A percentile compares a stretch with the other conserved stretches of the same genome.
These are phyloP conservation scores for Pseudogymnoascus sp. DNA, from an alignment of 2,329 filamentous ascomycete genomes.

Conservation along the genomic window DNA sequence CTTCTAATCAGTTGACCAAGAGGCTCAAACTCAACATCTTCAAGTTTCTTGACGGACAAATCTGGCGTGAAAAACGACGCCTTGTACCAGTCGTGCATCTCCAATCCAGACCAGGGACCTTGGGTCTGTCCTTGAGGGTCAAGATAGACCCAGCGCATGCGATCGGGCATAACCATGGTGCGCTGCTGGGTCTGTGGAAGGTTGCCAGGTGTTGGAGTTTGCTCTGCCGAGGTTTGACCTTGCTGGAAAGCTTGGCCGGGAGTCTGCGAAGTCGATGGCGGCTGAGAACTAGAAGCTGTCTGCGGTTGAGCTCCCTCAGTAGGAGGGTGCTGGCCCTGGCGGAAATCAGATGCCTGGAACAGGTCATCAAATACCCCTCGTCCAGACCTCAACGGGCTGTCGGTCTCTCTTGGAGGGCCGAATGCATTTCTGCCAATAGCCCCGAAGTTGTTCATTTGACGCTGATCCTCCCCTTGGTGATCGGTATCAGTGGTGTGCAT, in stretches of 20 bases:
- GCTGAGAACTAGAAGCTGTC: conserved; percentile 15
- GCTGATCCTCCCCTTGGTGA: conserved; percentile 50
- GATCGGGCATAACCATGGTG: conserved; percentile 97
- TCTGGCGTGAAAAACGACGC: conserved; percentile 96
- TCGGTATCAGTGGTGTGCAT: conserved; percentile 69
- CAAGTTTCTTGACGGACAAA: conserved; percentile 86
- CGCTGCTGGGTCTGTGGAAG: conserved; percentile 62
- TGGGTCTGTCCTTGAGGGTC: conserved; percentile 89
- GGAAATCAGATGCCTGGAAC: conserved; percentile 18
- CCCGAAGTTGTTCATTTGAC: conserved; percentile 54
- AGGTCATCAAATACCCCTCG: conserved; percentile 48
- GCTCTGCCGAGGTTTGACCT: conserved; percentile 32
- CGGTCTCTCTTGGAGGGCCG: conserved; percentile 47
- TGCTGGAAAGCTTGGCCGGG: conserved; percentile 25
- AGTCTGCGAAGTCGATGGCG: conserved; percentile 19
- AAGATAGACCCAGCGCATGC: conserved; percentile 97
- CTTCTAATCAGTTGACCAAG: conserved; percentile 88
- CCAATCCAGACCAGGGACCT: conserved; percentile 88
- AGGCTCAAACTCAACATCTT: conserved; percentile 90
- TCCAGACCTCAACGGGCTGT: conserved; percentile 49
- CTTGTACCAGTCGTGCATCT: conserved; percentile 99
- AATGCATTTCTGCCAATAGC: conserved; percentile 58
- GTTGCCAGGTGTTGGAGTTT: conserved; percentile 50
- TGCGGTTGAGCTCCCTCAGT: conserved; percentile 21
- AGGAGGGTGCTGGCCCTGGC: conserved; percentile 22